phyloP scores from a whole-genome alignment of 176 grass and related monocot species.

The Puya raimondii region DNA sequence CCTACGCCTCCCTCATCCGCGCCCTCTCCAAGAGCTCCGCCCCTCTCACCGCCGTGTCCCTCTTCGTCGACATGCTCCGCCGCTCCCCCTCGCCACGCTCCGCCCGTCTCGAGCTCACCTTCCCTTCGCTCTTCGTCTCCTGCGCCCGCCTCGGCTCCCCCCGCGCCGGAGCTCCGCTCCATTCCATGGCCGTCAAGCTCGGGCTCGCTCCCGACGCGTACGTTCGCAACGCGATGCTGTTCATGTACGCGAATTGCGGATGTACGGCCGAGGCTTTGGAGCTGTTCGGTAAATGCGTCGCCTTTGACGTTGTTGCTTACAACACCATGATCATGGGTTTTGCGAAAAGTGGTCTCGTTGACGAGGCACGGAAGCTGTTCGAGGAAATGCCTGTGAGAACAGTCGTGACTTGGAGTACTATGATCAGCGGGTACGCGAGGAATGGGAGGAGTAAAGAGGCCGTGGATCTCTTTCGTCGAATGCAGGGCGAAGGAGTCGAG shows the following conservation, averaged over 20 bases:
- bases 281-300: conserved; percentile 21
- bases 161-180: conserved; percentile 35
- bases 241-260: conserved; percentile 51
- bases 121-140: conserved; percentile 41
- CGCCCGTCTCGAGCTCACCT: conserved; percentile 29
- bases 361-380: conserved; percentile 42
- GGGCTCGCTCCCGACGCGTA: conserved; percentile 39
- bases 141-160: conserved; percentile 35
- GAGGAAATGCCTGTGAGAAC: conserved; percentile 46
- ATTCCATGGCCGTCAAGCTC: conserved; percentile 69
- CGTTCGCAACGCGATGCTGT: conserved; percentile 53
- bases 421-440: conserved; percentile 48
- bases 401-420: conserved; percentile 57
- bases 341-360: conserved; percentile 26
- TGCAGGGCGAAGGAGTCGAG: conserved; percentile 48
- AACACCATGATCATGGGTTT: conserved; percentile 64
- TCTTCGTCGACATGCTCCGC: conserved; percentile 53
- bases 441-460: conserved; percentile 33
- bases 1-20: conserved; percentile 64
- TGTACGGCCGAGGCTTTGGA: conserved; percentile 24
- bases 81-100: conserved; percentile 9
- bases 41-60: conserved; percentile 26
- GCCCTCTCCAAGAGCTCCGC: conserved; percentile 39
- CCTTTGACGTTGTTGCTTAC: conserved; percentile 46
- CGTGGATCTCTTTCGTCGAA: conserved; percentile 38